Evolutionary conservation across 176 grass and related monocot species (phyloP), one percentile per base, ranked within the genome.

Genomic region (Bonia amplexicaulis): DNA sequence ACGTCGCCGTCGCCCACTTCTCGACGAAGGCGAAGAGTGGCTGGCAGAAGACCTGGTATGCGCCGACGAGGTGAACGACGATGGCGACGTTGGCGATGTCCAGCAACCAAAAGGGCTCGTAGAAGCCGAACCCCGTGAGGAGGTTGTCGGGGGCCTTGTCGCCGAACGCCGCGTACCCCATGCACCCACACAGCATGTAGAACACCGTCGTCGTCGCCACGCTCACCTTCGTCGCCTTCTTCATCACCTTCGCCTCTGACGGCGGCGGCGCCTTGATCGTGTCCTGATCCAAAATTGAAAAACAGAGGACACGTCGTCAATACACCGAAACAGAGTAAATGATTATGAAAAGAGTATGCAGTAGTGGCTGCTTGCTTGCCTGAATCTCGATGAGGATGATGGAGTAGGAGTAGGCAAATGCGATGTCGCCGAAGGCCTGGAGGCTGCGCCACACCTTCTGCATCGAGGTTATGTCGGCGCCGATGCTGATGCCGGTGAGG

Each of bases 211-310:
- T 95, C 3, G 90, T 86, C 31, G 42, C 35, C n/a, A 94, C 85
- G 61, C 95, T 97, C 19, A 97, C 47, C 68, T 73, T 12, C 41
- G 95, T 90, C 5, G 95, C 95, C 80, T 80, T 85, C 81, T 23
- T 81, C 95, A 97, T 97, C 86, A 97, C 95, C 92, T 83, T 90
- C 40, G 87, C 71, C 79, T 97, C 95, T 19, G 89, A 92, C 47
- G 95, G 92, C 41, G 92, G 95, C 61, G 92, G 95, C 23, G 92
- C 82, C 69, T 74, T 93, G 46, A 97, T 55, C 3, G 95, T 97
- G 87, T 97, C 93, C 92, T 94, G 71, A 23, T 16, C 3, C 0
- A 37, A 41, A 9, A 57, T 57, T 22, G 20, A 22, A 20, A 46
- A 27, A 20, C 53, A 46, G 16, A 44, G 15, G 20, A 70, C 9